Evolutionary conservation across 331 rosid genomes (phyloP), one percentile per base, ranked within the genome.

Genomic region (Rosa hybrid): DNA sequence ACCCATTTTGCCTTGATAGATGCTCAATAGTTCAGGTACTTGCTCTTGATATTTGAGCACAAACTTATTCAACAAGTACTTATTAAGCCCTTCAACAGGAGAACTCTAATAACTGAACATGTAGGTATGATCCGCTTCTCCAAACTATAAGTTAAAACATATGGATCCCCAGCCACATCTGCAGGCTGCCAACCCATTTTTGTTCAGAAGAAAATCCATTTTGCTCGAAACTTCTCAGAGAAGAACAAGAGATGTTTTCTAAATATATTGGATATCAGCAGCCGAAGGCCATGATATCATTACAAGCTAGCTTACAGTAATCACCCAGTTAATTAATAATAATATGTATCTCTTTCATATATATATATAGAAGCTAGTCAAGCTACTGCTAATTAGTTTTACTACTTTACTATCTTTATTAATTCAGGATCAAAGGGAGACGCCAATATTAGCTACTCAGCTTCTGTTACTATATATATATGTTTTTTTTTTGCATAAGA

Each of bases 91-190:
- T 71, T 82, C 38, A 76, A 51, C 57, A 49, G 30, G 39, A 82
- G 45, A 82, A 77, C 54, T 41, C 62, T 23, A 25, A 82, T 72
- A 48, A 82, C 85, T 25, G 68, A 82, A 57, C 34, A 50, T 23
- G 60, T 59, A n/a, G 85, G 85, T 4, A 77, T 16, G 8, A 71
- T 82, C 54, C 85, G 51, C 59, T 62, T 82, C 75, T 82, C 85
- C 68, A 82, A 62, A 71, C 78, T 82, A 41, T 25, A 71, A 39
- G 12, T 42, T 50, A 82, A 16, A 72, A 78, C 46, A 9, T 17
- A 4, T 8, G 86, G 75, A 51, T 42, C 38, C 25, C 1, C 18
- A 18, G 71, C 79, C 45, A 82, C 70, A 46, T 51, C 54, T 46
- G 67, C 27, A 9, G 76, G 34, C 65, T 27, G 25, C 68, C 81